Evolutionary conservation across 2,329 filamentous ascomycete species (phyloP).

Genomic region (Lasiodiplodia theobromae): DNA sequence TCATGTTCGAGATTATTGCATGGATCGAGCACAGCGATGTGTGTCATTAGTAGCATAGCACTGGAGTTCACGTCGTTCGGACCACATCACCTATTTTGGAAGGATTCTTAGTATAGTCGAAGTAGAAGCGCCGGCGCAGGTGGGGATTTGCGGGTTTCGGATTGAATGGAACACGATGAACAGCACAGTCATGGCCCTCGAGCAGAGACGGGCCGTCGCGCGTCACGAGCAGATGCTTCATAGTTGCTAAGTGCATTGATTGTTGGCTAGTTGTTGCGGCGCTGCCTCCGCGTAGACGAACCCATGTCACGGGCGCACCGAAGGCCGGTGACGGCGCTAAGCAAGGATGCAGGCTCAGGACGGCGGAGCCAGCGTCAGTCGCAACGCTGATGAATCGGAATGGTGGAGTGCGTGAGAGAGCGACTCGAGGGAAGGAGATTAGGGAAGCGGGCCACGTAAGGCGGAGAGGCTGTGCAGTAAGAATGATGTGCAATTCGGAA

Average conservation of each 20-base stretch:
- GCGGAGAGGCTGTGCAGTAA: constrained; percentile 22
- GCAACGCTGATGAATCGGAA: neutral
- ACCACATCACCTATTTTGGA: neutral
- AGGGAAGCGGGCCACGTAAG: constrained; percentile 9
- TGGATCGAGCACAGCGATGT: neutral
- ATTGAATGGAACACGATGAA: neutral
- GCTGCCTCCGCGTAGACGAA: neutral
- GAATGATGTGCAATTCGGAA: neutral
- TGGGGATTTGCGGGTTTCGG: constrained; percentile 3
- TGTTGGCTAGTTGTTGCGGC: constrained; percentile 6
- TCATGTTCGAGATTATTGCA: neutral
- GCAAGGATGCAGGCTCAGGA: neutral
- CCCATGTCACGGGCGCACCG: neutral
- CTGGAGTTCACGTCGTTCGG: constrained; percentile 5
- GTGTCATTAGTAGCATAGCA: constrained; percentile 6
- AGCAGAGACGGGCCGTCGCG: neutral
- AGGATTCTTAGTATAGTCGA: neutral
- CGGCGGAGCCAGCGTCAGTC: neutral
- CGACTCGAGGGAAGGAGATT: neutral
- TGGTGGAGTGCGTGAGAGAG: neutral
- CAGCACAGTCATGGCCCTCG: neutral
- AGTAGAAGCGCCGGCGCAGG: neutral
- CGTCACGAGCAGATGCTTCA: neutral
- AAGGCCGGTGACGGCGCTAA: constrained; percentile 1
- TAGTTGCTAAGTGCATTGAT: neutral